Conservation (phyloP, 2,329 filamentous ascomycete species). For the Colletotrichum sp. region DNA sequence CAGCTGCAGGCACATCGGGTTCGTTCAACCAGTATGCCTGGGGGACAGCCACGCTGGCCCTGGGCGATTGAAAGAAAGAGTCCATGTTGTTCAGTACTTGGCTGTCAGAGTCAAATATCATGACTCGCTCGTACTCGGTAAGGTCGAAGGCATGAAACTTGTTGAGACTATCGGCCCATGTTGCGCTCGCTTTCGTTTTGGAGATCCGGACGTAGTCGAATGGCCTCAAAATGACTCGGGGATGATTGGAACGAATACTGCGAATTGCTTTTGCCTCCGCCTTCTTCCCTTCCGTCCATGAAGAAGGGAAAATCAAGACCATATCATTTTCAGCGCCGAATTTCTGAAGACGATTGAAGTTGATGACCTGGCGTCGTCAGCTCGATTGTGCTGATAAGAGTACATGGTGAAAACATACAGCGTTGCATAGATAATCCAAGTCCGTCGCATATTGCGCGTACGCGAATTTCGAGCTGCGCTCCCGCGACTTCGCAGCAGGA, state of each 20-base stretch:
- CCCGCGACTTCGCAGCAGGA: not conserved
- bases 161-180: conserved; percentile 69
- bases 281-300: conserved; percentile 2
- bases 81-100: conserved; percentile 69
- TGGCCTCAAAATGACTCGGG: conserved; percentile 1
- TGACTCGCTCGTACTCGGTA: conserved; percentile 56
- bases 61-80: conserved; percentile 72
- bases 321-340: conserved; percentile 47
- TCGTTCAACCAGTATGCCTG: conserved; percentile 72
- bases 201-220: conserved; percentile 1
- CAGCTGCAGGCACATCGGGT: conserved; percentile 47
- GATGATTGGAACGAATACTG: not conserved
- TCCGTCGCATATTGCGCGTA: conserved; percentile 56
- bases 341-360: conserved; percentile 49
- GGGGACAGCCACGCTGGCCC: conserved; percentile 67
- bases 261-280: not conserved
- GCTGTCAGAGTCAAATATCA: conserved; percentile 66
- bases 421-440: conserved; percentile 53
- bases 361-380: conserved; percentile 38
- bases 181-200: conserved; percentile 33
- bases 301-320: conserved; percentile 50
- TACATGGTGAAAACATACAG: conserved; percentile 22
- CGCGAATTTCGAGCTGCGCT: conserved; percentile 38
- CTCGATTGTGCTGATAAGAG: not conserved
- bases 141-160: conserved; percentile 75